Evolutionary conservation across 495 filamentous ascomycete genomes (phyloP), one percentile per base, ranked within the genome.

Genomic region (Aspergillus egyptiacus): DNA sequence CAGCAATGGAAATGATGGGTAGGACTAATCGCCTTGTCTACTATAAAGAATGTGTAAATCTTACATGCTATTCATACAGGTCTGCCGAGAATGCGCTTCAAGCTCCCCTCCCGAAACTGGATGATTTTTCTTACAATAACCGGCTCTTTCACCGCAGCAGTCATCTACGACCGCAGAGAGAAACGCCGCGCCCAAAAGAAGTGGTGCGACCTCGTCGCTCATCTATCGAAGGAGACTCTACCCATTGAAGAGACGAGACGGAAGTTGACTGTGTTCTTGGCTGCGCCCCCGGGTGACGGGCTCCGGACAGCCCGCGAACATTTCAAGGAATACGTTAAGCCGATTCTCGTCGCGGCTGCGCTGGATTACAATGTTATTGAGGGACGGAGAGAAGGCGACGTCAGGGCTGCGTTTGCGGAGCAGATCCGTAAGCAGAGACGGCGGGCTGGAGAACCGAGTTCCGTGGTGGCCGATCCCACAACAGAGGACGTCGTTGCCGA

Each of bases 31-130:
- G 13, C 35, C 17, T 4, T 11, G 3, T 15, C 4, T 23, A 23
- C 9, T 8, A 34, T n/a, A 27, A 30, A 6, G 8, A 15, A 37
- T 20, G 17, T 15, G 0, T 4, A 20, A 24, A 39, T 8, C 28
- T 31, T 3, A 34, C 23, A 22, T 31, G 2, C 23, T 17, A 20
- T 43, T 22, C 34, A 1, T 23, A 23, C 36, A 84, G 80, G 81
- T 27, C 71, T 97, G 48, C 90, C 91, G 19, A 83, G 79, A 45
- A 74, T 94, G 50, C 82, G 85, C 13, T 75, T 84, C 57, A 90
- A 85, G 71, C 81, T 99, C 8, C 93, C 93, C 15, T 99, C 93
- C 10, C 83, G 94, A 22, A 97, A 97, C 62, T 99, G 93, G 93
- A 79, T 87, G 69, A 96, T 99, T 55, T 97, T 99, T 72, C 74